phyloP scores from a whole-genome alignment of 768 basidiomycete species.

The Daedaleopsis sinensis region DNA sequence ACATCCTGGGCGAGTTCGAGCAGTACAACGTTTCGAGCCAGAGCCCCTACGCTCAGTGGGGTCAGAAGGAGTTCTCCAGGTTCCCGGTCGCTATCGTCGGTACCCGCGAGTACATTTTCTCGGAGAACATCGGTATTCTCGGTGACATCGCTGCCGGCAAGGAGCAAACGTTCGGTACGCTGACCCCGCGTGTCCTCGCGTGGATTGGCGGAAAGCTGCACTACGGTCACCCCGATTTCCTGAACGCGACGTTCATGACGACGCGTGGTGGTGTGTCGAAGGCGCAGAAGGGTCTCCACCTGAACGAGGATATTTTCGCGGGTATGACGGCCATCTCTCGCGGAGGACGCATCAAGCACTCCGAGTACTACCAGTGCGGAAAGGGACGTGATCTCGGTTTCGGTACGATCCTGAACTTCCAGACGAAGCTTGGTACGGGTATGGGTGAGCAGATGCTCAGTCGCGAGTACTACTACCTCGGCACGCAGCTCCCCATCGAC shows the following conservation, averaged over 20 bases:
- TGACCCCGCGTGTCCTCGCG: conserved; percentile 92
- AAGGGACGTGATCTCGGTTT: conserved; percentile 99
- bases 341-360: conserved; percentile 98
- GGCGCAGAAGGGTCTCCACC: conserved; percentile 96
- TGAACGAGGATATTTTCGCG: conserved; percentile 99
- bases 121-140: conserved; percentile 98
- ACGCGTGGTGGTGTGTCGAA: conserved; percentile 99
- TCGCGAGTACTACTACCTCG: conserved; percentile 98
- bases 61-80: conserved; percentile 89
- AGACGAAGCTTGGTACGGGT: conserved; percentile 99
- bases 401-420: conserved; percentile 98
- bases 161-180: conserved; percentile 99
- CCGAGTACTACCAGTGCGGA: conserved; percentile 99
- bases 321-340: conserved; percentile 99
- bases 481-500: conserved; percentile 96
- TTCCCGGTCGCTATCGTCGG: conserved; percentile 96
- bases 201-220: conserved; percentile 99
- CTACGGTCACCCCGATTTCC: conserved; percentile 99
- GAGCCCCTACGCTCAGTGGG: conserved; percentile 96
- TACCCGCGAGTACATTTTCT: conserved; percentile 99
- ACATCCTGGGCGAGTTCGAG: conserved; percentile 96
- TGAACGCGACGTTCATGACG: conserved; percentile 97
- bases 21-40: conserved; percentile 89
- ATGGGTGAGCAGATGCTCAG: conserved; percentile 99
- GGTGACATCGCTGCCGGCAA: conserved; percentile 99